Percentiles rank a stretch among this genome's conserved stretches.
phyloP scores from a whole-genome alignment of 2,329 filamentous ascomycete genomes.

The Fusarium devonianum region DNA sequence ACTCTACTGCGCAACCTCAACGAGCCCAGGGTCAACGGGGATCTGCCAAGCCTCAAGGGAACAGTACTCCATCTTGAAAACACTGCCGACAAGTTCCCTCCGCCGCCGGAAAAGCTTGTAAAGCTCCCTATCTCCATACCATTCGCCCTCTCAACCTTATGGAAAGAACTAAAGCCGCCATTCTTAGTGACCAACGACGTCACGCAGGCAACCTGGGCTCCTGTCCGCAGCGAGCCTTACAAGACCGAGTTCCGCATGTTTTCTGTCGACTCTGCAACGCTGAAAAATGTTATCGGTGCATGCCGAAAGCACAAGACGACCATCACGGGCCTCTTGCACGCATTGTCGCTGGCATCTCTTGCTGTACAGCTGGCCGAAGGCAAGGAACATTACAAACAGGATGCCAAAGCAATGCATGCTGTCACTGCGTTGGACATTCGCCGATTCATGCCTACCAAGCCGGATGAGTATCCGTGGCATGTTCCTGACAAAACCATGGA shows the following conservation, averaged over 20 bases:
- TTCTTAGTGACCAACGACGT: slow-evolving; percentile 13
- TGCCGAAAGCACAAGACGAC: slow-evolving; percentile 43
- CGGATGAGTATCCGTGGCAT: slow-evolving; percentile 24
- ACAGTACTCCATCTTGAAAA: slow-evolving; percentile 15
- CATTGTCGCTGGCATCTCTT: slow-evolving; percentile 34
- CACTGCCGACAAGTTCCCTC: slow-evolving; percentile 28
- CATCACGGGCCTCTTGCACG: slow-evolving; percentile 42
- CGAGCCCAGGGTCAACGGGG: not conserved
- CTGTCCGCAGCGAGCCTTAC: slow-evolving; percentile 25
- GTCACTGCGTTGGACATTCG: slow-evolving; percentile 28
- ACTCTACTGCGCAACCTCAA: slow-evolving; percentile 42
- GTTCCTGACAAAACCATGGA: slow-evolving; percentile 29
- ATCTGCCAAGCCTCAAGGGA: slow-evolving; percentile 1
- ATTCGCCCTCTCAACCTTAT: slow-evolving; percentile 28
- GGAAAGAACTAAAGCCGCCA: slow-evolving; percentile 29
- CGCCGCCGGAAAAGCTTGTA: slow-evolving; percentile 35
- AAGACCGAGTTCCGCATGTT: slow-evolving; percentile 34
- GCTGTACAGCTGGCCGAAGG: slow-evolving; percentile 24
- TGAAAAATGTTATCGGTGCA: slow-evolving; percentile 29
- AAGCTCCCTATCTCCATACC: slow-evolving; percentile 28
- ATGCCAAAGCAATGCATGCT: slow-evolving; percentile 29
- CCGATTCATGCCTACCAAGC: slow-evolving; percentile 24
- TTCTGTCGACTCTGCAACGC: slow-evolving; percentile 18
- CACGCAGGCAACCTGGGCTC: slow-evolving; percentile 37
- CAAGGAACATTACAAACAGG: slow-evolving; percentile 8